phyloP scores from a whole-genome alignment of 495 filamentous ascomycete genomes.

The Penicillium cinerascens region DNA sequence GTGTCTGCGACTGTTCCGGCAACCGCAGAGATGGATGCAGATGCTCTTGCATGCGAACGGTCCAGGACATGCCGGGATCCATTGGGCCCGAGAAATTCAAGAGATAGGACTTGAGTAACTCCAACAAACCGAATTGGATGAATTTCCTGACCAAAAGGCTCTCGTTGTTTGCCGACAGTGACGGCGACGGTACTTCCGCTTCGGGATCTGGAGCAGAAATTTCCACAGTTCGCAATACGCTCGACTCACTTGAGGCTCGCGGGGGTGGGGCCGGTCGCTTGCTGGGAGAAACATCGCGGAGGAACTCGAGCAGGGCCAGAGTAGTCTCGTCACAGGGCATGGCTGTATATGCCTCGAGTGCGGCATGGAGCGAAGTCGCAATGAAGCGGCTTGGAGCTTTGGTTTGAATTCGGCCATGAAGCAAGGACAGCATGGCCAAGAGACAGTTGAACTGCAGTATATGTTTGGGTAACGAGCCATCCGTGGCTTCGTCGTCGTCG shows the following conservation, averaged over 20 bases:
- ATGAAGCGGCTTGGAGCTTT: constrained; percentile 91
- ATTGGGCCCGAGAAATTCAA: constrained; percentile 52
- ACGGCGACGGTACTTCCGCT: constrained; percentile 56
- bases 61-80: constrained; percentile 68
- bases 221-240: constrained; percentile 33
- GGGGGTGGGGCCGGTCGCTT: constrained; percentile 73
- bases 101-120: constrained; percentile 78
- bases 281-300: constrained; percentile 68
- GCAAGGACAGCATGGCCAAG: constrained; percentile 73
- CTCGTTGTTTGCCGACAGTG: constrained; percentile 50
- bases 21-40: constrained; percentile 50
- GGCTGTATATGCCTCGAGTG: constrained; percentile 62
- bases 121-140: constrained; percentile 81
- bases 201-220: constrained; percentile 77
- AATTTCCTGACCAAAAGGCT: constrained; percentile 60
- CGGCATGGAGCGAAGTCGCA: constrained; percentile 78
- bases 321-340: constrained; percentile 63
- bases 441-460: constrained; percentile 67
- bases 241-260: constrained; percentile 55
- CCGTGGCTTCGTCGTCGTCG: constrained; percentile 44
- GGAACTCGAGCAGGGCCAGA: constrained; percentile 67
- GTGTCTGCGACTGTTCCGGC: constrained; percentile 51
- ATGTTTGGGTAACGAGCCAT: constrained; percentile 21
- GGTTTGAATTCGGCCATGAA: constrained; percentile 84
- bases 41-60: constrained; percentile 71